Base-by-base conservation (phyloP, 2,329 filamentous ascomycete genomes). In the Cytospora piceae region DNA sequence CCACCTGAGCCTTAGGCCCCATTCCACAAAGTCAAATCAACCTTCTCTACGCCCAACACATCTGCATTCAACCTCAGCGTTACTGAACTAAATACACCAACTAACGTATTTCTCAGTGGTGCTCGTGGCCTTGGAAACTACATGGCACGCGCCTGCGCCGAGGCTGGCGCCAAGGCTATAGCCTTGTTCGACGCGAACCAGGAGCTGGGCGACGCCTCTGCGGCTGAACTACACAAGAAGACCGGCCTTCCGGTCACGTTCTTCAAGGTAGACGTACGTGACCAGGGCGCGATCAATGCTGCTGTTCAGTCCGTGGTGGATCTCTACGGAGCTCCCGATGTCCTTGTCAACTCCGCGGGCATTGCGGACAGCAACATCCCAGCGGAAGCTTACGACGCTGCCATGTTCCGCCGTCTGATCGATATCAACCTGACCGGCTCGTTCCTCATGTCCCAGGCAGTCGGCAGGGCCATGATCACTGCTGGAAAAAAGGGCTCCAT, bases 321-420 rank as follows among this genome's bases (percentile, higher is more conserved):
- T 67, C 81, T 87, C 68, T 90, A 89, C 71, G 91, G 91, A 61
- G 81, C 84, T 14, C 85, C 91, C 15, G 89, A 94, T 73, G 87
- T 92, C 37, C 82, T 94, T n/a, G 84, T 94, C 79, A 93, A 92
- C 80, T 88, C 89, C 58, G 91, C 91, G 55, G 90, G 91, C 74
- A 92, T 94, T 69, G 90, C 90, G 69, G 90, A 93, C 77, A 93
- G 90, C 75, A 93, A 93, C 83, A 91, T 93, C 81, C 90, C 90
- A 77, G 90, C 90, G 58, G 91, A 93, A 83, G 87, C 82, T 24
- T 93, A 94, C 79, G 87, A 91, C 74, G 83, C 85, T 32, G 85
- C 88, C 76, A 91, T 90, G 84, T 94, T 92, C 84, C 88, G 90
- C 58, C 87, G 87, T 64, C 85, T 93, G 39, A 88, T 94, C 72